Conservation (phyloP, 1,284 basidiomycete species). For the Sporisorium graminicola region DNA sequence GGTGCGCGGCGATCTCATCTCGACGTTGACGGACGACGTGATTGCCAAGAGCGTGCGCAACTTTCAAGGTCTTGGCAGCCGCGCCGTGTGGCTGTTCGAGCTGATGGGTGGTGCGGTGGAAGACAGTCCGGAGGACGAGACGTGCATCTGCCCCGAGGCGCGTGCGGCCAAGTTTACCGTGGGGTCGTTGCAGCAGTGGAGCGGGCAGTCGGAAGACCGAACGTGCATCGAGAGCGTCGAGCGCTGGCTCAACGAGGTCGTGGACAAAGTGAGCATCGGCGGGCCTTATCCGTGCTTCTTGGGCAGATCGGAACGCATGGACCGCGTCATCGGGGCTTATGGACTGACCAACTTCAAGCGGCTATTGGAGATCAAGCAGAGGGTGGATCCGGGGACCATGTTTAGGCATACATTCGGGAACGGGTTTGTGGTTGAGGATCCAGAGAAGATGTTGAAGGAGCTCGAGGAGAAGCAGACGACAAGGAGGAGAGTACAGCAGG, state of each 20-base stretch:
- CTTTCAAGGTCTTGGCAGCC: constrained; percentile 79
- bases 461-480: constrained; percentile 22
- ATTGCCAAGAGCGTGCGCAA: constrained; percentile 83
- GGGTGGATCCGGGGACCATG: constrained; percentile 53
- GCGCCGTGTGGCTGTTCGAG: constrained; percentile 70
- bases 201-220: constrained; percentile 81
- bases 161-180: constrained; percentile 85
- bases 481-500: constrained; percentile 22
- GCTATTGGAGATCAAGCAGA: constrained; percentile 51
- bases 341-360: constrained; percentile 52
- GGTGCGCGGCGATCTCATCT: constrained; percentile 72
- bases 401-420: constrained; percentile 58
- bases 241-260: constrained; percentile 71
- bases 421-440: constrained; percentile 37
- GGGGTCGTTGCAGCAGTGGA: constrained; percentile 92
- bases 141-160: constrained; percentile 80
- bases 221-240: constrained; percentile 83
- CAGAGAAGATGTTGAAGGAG: constrained; percentile 25
- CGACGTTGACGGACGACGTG: constrained; percentile 83
- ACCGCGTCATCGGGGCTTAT: constrained; percentile 53
- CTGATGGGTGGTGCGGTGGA: constrained; percentile 83
- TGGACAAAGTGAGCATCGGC: constrained; percentile 48
- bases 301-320: constrained; percentile 49
- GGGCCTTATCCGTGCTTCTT: constrained; percentile 62
- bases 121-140: constrained; percentile 74